Evolutionary conservation across 352 stramenopile genomes (phyloP), one percentile per base, ranked within the genome.

Genomic region (Pythium aquatile): DNA sequence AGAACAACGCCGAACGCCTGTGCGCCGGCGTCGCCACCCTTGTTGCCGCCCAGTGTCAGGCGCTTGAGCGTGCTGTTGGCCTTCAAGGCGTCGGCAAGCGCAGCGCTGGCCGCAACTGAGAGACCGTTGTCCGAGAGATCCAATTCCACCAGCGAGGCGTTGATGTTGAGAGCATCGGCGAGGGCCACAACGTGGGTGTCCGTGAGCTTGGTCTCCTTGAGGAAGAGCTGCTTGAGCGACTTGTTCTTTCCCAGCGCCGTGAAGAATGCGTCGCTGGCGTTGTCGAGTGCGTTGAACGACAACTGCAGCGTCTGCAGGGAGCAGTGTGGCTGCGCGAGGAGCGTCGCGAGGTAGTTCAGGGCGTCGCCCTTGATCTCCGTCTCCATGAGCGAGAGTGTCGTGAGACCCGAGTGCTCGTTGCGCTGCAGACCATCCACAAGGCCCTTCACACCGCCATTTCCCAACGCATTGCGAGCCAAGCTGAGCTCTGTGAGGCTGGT

Each of bases 41-140:
- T 79, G 73, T 90, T 91, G 62, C 83, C 85, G 29, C 73, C 78
- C 2, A 94, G 74, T 13, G 70, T 69, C 20, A 94, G 58, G 13
- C 67, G 61, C 52, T 74, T 61, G 16, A 94, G 68, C 24, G 65
- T 55, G 33, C 64, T 69, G 69, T 92, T 94, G 40, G 53, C 30
- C 57, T 59, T 35, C 17, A 93, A 69, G 8, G 79, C 83, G 0
- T 74, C 53, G 0, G 76, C 74, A 20, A 94, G 63, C 7, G 76
- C 69, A 33, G 48, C 66, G 44, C 72, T 83, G 4, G 70, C 65
- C 24, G 35, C 61, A 0, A 63, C 32, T 6, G 74, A 83, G 29
- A 92, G 55, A n/a, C 64, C 46, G 55, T 93, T 94, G 59, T 93
- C 80, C 32, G 82, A 90, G 20, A 93, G 30, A 60, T 94, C 83